Percentiles rank a stretch among this genome's conserved stretches.
Evolutionary conservation across 257 asterid species (phyloP).

Genomic region (Solanum clarkiae): DNA sequence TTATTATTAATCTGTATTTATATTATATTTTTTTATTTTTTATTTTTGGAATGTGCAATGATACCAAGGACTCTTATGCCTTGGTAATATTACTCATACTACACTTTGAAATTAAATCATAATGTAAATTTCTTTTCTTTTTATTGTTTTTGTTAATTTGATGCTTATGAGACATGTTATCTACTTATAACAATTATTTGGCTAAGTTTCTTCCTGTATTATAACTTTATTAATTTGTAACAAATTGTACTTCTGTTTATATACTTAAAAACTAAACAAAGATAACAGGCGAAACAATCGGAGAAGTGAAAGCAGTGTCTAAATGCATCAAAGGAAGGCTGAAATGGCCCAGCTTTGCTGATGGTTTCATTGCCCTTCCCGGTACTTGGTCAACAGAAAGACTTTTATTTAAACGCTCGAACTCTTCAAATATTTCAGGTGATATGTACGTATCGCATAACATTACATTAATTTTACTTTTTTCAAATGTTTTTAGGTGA

Average conservation of each 20-base stretch:
- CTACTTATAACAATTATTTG: too few relatives aligned
- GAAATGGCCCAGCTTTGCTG: constrained; percentile 98
- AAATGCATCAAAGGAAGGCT: constrained; percentile 90
- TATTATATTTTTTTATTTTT: not conserved
- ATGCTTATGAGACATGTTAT: too few relatives aligned
- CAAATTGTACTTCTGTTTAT: too few relatives aligned
- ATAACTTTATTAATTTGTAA: too few relatives aligned
- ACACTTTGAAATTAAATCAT: not conserved
- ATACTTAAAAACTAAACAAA: too few relatives aligned
- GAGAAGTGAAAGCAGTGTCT: constrained; percentile 77
- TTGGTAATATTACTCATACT: constrained; percentile 23
- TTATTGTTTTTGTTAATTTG: too few relatives aligned
- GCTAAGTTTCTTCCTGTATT: too few relatives aligned
- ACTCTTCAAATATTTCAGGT: not conserved
- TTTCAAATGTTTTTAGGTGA: constrained; percentile 36
- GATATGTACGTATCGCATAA: not conserved
- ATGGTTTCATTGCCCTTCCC: constrained; percentile 93
- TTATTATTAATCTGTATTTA: not conserved
- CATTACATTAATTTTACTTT: not conserved
- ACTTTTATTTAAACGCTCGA: not conserved
- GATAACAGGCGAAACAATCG: constrained; percentile 55
- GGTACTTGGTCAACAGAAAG: constrained; percentile 15
- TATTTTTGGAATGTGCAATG: constrained; percentile 27
- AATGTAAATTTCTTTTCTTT: not conserved
- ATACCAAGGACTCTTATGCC: constrained; percentile 95